Percentiles rank a stretch among this genome's conserved stretches.
Evolutionary conservation across 805 yeast genomes (phyloP).

Genomic region (Hagleromyces aurorensis): DNA sequence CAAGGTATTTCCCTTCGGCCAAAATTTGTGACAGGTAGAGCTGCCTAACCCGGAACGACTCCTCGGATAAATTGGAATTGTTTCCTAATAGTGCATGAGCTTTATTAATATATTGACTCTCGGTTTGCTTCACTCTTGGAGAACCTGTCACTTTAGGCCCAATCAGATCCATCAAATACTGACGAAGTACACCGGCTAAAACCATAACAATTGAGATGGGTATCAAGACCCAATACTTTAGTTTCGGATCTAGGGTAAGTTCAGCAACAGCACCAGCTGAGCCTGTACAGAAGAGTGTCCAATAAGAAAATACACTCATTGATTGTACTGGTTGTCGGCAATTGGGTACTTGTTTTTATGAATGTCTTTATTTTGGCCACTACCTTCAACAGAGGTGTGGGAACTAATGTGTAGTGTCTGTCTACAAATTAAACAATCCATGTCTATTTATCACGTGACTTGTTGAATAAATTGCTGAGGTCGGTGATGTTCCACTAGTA

Average conservation of each 20-base stretch:
- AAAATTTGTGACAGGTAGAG: slow-evolving; percentile 40
- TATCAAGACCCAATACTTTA: slow-evolving; percentile 82
- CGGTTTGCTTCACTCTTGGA: slow-evolving; percentile 44
- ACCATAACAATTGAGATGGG: slow-evolving; percentile 91
- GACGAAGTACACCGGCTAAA: slow-evolving; percentile 70
- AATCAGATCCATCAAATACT: slow-evolving; percentile 54
- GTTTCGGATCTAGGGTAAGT: slow-evolving; percentile 65
- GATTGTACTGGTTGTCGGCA: too few relatives aligned
- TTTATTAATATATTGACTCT: slow-evolving; percentile 55
- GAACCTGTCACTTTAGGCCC: slow-evolving; percentile 50
- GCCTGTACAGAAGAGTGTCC: slow-evolving; percentile 13
- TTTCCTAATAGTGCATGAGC: slow-evolving; percentile 52
- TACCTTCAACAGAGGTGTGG: too few relatives aligned
- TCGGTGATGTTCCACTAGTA: too few relatives aligned
- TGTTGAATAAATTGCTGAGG: too few relatives aligned
- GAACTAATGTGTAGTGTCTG: too few relatives aligned
- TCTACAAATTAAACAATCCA: too few relatives aligned
- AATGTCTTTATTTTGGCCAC: too few relatives aligned
- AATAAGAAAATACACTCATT: slow-evolving; percentile 1
- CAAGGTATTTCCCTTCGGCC: slow-evolving; percentile 46
- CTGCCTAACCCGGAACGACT: slow-evolving; percentile 49
- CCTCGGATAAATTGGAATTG: slow-evolving; percentile 41
- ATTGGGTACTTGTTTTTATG: too few relatives aligned
- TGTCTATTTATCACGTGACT: too few relatives aligned
- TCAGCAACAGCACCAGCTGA: slow-evolving; percentile 37